Evolutionary conservation across 805 yeast genomes (phyloP), one percentile per base, ranked within the genome.

Genomic region (Cyberlindnera mississippiensis): DNA sequence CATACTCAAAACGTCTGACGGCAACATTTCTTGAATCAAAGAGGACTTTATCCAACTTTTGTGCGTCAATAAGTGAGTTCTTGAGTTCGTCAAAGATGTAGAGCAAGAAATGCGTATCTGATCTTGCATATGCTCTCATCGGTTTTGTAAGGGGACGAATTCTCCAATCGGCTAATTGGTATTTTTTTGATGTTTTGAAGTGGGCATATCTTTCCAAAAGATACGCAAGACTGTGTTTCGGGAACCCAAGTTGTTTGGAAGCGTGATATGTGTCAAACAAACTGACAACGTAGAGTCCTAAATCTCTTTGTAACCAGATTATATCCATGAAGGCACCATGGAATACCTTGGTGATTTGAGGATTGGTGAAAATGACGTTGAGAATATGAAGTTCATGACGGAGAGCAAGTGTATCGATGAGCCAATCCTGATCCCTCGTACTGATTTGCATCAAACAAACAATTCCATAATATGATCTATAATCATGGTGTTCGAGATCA

Each of bases 241-340:
- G 88, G 44, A 89, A 74, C 0, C 85, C 85, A n/a, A 93, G 67
- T 13, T 76, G 78, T 47, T 76, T 79, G 0, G 96, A 78, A 0
- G 99, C 99, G 64, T 83, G 90, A 60, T 75, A 91, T 0, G 99
- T 93, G 62, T 93, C 99, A 61, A 93, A 91, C 22, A 93, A 63
- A 33, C 90, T 75, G 5, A 93, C 99, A 6, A 93, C 67, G 55
- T 93, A 93, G 9, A 93, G 62, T 0, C 99, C 99, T 42, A 93
- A 71, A 58, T 93, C 99, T 49, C 98, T 72, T 66, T 93, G 99
- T 28, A 93, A 69, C 99, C 99, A 93, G 34, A 88, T 81, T 4
- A 93, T 85, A 69, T 93, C 99, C 96, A 88, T 89, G 52, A 78
- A 82, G 0, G 99, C 96, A 46, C 99, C 99, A 61, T 93, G 99